Evolutionary conservation across 2,329 filamentous ascomycete species (phyloP).

Genomic region (Paecilomyces dactylethromorphus): DNA sequence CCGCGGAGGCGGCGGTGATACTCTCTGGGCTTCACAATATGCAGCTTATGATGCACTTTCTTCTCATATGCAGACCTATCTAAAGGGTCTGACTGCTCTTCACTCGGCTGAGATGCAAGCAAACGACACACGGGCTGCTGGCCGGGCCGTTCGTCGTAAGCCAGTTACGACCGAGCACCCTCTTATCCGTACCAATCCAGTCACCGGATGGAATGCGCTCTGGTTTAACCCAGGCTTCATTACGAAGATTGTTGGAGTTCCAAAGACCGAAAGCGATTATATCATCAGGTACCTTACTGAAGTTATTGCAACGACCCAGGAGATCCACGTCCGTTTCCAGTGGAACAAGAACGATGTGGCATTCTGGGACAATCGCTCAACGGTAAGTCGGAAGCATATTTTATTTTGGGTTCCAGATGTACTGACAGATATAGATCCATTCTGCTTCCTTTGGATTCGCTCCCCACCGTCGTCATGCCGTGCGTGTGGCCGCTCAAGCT

Average conservation of each 20-base stretch:
- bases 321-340: constrained; percentile 61
- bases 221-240: constrained; percentile 56
- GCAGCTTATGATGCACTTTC: constrained; percentile 54
- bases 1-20: constrained; percentile 51
- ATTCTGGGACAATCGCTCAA: constrained; percentile 61
- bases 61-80: constrained; percentile 50
- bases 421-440: constrained; percentile 38
- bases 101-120: constrained; percentile 52
- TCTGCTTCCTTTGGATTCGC: constrained; percentile 51
- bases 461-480: constrained; percentile 51
- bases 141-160: constrained; percentile 47
- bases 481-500: constrained; percentile 42
- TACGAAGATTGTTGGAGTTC: constrained; percentile 52
- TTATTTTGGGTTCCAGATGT: not conserved
- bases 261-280: constrained; percentile 49
- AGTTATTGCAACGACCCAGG: constrained; percentile 53
- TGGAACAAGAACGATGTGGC: constrained; percentile 61
- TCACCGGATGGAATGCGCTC: constrained; percentile 56
- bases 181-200: constrained; percentile 53
- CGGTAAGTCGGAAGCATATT: constrained; percentile 28
- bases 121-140: constrained; percentile 42
- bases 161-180: constrained; percentile 52
- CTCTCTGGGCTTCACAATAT: constrained; percentile 53
- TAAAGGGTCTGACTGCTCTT: constrained; percentile 50
- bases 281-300: constrained; percentile 50